These are phyloP conservation scores for Porphyridium purpureum DNA, from an alignment of 23 red algal genomes.

Conservation along the genomic window DNA sequence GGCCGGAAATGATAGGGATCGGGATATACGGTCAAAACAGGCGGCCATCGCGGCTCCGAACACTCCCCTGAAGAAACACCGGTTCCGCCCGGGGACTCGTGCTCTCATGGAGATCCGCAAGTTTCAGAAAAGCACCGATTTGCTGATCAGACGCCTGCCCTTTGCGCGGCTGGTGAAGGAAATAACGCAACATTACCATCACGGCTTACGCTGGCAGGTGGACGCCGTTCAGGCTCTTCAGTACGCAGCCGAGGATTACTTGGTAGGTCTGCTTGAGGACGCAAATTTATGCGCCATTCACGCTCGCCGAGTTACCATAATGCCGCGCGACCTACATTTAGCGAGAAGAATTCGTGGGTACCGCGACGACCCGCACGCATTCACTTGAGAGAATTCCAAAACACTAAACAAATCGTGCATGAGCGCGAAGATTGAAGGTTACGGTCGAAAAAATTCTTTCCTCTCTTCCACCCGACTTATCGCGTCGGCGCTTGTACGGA, in stretches of 20 bases:
- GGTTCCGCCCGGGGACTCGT: conserved; percentile 56
- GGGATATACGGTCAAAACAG: too few species aligned
- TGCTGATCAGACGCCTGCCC: conserved; percentile 76
- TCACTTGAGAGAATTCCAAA: too few species aligned
- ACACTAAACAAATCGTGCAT: too few species aligned
- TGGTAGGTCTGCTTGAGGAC: conserved; percentile 79
- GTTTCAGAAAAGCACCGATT: conserved; percentile 60
- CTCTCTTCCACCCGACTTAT: too few species aligned
- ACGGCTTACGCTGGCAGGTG: conserved; percentile 55
- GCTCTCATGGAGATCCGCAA: conserved; percentile 98
- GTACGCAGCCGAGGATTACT: conserved; percentile 52
- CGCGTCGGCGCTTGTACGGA: too few species aligned
- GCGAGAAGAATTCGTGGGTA: conserved; percentile 83
- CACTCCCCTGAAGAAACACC: conserved; percentile 11
- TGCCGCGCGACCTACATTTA: conserved; percentile 75
- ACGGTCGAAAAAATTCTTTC: too few species aligned
- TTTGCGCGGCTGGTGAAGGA: conserved; percentile 86
- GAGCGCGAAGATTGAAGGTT: too few species aligned
- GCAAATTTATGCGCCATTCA: conserved; percentile 91
- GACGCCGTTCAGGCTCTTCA: conserved; percentile 87
- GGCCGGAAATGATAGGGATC: too few species aligned
- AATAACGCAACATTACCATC: conserved; percentile 32
- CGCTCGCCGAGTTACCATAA: conserved; percentile 74
- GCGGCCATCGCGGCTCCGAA: too few species aligned
- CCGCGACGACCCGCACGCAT: conserved; percentile 52